Conservation (phyloP, 306 rosid genomes). For the Pyrus communis region DNA sequence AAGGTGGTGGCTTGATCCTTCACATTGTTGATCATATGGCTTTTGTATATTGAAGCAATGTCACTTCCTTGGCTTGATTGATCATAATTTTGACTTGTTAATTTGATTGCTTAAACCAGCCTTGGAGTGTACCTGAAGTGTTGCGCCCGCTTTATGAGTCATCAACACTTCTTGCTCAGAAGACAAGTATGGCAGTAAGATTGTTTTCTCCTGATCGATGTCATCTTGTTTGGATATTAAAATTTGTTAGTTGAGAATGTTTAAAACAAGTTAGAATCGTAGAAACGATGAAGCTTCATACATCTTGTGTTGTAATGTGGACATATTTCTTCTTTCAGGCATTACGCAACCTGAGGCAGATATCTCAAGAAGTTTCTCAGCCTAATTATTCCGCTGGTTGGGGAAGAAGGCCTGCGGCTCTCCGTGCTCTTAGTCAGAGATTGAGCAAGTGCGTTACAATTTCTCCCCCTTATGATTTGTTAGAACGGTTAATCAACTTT, state of each 20-base stretch:
- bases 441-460: conserved; percentile 56
- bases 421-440: conserved; percentile 77
- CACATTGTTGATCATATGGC: conserved; percentile 84
- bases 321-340: conserved; percentile 49
- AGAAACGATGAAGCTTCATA: background rate
- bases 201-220: background rate
- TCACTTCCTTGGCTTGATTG: conserved; percentile 10
- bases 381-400: conserved; percentile 80
- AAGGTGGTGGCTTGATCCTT: conserved; percentile 92
- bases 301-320: background rate
- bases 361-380: conserved; percentile 94
- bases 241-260: background rate
- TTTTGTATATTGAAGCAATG: background rate
- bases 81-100: conserved; percentile 4
- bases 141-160: conserved; percentile 95
- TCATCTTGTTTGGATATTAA: background rate
- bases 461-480: background rate
- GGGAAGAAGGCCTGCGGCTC: conserved; percentile 92
- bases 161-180: conserved; percentile 84
- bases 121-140: conserved; percentile 97
- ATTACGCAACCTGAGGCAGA: conserved; percentile 83
- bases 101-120: conserved; percentile 42
- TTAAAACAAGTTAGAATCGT: background rate
- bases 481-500: background rate
- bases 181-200: conserved; percentile 82